These are phyloP conservation scores for Ceratobasidium sp. DNA, from an alignment of 1,284 basidiomycete genomes.

Conservation along the genomic window DNA sequence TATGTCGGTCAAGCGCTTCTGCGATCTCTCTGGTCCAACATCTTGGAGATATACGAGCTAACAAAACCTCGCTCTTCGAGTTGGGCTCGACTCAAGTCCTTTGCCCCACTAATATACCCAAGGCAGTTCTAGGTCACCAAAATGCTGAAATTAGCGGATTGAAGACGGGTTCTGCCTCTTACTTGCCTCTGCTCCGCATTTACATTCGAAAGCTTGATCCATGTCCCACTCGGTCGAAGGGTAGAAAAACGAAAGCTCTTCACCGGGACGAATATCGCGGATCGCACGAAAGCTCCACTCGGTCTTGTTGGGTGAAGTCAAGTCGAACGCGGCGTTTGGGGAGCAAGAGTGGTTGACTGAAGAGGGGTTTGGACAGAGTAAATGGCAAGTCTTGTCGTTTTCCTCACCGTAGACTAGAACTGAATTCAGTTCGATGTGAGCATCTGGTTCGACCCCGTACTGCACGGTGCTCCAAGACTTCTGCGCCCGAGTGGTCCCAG, in stretches of 20 bases:
- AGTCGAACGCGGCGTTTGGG: conserved; percentile 69
- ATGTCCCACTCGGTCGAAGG: conserved; percentile 80
- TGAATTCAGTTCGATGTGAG: conserved; percentile 73
- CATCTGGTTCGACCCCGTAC: conserved; percentile 60
- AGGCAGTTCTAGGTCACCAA: conserved; percentile 57
- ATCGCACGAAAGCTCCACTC: conserved; percentile 62
- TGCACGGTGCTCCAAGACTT: conserved; percentile 63
- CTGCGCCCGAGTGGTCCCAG: conserved; percentile 30
- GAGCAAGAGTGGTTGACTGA: conserved; percentile 77
- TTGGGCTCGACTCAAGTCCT: conserved; percentile 55
- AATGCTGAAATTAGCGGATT: not conserved
- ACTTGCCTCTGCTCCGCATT: conserved; percentile 62
- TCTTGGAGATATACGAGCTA: conserved; percentile 57
- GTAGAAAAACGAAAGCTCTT: conserved; percentile 71
- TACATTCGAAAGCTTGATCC: conserved; percentile 73
- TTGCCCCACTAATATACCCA: conserved; percentile 60
- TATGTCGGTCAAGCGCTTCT: not conserved
- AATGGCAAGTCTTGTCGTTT: not conserved
- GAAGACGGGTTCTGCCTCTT: not conserved
- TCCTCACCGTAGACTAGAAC: conserved; percentile 69
- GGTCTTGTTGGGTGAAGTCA: conserved; percentile 62
- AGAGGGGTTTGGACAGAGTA: not conserved
- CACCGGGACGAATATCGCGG: conserved; percentile 59
- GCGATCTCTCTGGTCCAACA: conserved; percentile 44
- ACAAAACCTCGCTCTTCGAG: conserved; percentile 57